A percentile compares a stretch with the other conserved stretches of the same genome.
These are phyloP conservation scores for Verbena officinalis DNA, from an alignment of 257 asterid species.

Conservation along the genomic window DNA sequence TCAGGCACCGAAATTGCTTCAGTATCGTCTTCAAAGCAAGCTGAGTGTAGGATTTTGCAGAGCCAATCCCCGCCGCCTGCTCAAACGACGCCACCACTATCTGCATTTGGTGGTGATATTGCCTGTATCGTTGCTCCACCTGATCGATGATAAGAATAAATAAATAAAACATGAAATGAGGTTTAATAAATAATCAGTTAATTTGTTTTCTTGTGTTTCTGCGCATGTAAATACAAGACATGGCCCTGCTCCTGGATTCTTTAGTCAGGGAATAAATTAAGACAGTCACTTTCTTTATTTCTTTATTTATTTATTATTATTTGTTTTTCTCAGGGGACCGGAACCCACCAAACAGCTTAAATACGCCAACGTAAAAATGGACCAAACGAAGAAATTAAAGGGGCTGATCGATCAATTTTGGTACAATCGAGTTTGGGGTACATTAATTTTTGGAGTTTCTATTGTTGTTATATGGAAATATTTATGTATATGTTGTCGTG, in stretches of 20 bases:
- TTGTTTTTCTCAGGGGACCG: too few relatives aligned
- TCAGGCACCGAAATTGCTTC: constrained; percentile 69
- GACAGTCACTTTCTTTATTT: background rate
- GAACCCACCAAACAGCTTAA: constrained; percentile 36
- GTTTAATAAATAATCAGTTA: background rate
- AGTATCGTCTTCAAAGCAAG: constrained; percentile 62
- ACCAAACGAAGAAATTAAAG: constrained; percentile 21
- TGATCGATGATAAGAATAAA: background rate
- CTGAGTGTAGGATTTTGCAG: constrained; percentile 63
- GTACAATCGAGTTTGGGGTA: constrained; percentile 19
- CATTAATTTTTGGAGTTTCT: constrained; percentile 21
- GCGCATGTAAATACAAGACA: constrained; percentile 1
- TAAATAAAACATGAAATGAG: background rate
- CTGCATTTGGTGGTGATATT: constrained; percentile 69
- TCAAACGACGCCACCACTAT: constrained; percentile 56
- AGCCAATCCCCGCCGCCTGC: constrained; percentile 68
- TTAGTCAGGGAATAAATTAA: constrained; percentile 18
- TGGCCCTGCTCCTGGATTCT: constrained; percentile 3
- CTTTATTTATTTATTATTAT: too few relatives aligned
- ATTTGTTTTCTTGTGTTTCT: background rate
- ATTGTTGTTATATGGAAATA: background rate
- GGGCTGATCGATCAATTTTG: background rate
- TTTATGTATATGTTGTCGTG: background rate
- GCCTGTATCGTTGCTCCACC: constrained; percentile 77
- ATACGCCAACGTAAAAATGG: constrained; percentile 33